Conservation (phyloP, 1,284 basidiomycete genomes). For the Ceratobasidium sp. region DNA sequence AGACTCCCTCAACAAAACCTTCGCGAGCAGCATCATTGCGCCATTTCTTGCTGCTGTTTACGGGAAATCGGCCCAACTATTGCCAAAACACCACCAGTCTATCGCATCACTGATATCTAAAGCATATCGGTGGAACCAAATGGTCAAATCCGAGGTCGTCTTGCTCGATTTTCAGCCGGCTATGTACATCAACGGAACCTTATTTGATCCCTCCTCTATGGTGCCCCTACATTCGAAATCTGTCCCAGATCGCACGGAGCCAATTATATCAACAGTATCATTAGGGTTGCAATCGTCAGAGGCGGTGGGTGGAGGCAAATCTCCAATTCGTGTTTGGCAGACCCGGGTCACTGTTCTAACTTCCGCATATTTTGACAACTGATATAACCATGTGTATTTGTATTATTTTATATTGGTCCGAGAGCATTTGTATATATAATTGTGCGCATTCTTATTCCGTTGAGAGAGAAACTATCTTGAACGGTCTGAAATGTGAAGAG, state of each 20-base stretch:
- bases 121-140: constrained; percentile 34
- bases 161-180: constrained; percentile 34
- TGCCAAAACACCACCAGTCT: constrained; percentile 12
- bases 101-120: constrained; percentile 14
- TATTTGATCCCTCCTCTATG: constrained; percentile 23
- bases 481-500: no score
- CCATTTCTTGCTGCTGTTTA: constrained; percentile 31
- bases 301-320: constrained; percentile 21
- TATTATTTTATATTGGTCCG: no score
- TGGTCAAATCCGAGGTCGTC: constrained; percentile 32
- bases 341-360: constrained; percentile 14
- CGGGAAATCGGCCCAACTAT: neutral
- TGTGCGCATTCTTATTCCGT: no score
- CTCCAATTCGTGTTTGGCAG: constrained; percentile 21
- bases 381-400: no score
- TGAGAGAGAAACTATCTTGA: no score
- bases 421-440: no score
- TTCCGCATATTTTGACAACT: constrained; percentile 12
- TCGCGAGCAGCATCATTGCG: neutral
- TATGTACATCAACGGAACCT: constrained; percentile 17
- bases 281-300: constrained; percentile 29
- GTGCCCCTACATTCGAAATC: neutral
- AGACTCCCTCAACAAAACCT: neutral
- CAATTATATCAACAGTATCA: constrained; percentile 21
- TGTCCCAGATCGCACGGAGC: constrained; percentile 1